These are phyloP conservation scores for Trichoderma atrobrunneum DNA, from an alignment of 2,329 filamentous ascomycete genomes.

Conservation along the genomic window DNA sequence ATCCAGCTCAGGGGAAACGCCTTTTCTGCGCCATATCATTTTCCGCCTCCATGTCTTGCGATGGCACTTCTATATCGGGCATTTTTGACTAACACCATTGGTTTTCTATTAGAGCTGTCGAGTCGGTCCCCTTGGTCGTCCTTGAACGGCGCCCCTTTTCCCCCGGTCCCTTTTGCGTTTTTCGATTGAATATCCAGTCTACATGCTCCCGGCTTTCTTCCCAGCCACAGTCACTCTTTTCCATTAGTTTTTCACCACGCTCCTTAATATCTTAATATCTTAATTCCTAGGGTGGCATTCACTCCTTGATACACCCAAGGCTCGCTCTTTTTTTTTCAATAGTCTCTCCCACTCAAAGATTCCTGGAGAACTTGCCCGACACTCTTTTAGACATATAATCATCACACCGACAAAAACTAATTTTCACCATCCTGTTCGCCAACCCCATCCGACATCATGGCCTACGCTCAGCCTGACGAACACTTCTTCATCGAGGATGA, in stretches of 20 bases:
- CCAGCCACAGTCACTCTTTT: slow-evolving; percentile 59
- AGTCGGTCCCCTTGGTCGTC: slow-evolving; percentile 41
- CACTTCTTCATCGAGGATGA: slow-evolving; percentile 59
- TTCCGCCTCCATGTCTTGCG: slow-evolving; percentile 17
- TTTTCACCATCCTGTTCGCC: slow-evolving; percentile 20
- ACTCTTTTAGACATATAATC: slow-evolving; percentile 39
- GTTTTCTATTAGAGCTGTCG: slow-evolving; percentile 39
- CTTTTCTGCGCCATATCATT: slow-evolving; percentile 17
- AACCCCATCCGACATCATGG: slow-evolving; percentile 42
- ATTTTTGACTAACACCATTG: slow-evolving; percentile 32
- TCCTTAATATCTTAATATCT: slow-evolving; percentile 60
- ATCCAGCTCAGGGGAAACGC: slow-evolving; percentile 21
- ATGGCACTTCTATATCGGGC: slow-evolving; percentile 24
- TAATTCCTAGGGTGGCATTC: slow-evolving; percentile 41
- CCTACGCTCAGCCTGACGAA: slow-evolving; percentile 42
- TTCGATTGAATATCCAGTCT: slow-evolving; percentile 26
- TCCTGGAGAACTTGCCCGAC: slow-evolving; percentile 53
- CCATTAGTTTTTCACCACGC: slow-evolving; percentile 47
- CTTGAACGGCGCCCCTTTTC: slow-evolving; percentile 45
- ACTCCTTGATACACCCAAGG: slow-evolving; percentile 25
- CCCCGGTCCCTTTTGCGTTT: slow-evolving; percentile 39
- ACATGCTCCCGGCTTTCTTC: slow-evolving; percentile 46
- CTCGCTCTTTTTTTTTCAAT: slow-evolving; percentile 39
- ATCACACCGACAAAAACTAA: slow-evolving; percentile 25
- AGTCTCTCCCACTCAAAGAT: slow-evolving; percentile 44